phyloP scores from a whole-genome alignment of 164 flowering plant genomes.

The Annona cherimola region DNA sequence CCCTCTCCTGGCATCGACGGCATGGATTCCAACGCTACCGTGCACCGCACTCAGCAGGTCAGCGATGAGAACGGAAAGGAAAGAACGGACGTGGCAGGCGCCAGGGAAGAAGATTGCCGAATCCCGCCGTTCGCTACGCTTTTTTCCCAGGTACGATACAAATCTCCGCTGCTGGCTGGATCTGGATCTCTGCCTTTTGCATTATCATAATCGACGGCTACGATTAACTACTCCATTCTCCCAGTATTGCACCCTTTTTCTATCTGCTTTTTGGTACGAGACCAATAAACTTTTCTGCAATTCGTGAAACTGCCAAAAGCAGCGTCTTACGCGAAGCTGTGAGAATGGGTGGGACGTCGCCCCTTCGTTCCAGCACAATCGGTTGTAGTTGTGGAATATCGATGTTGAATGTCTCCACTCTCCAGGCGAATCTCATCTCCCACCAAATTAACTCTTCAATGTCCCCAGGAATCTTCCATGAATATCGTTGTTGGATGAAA shows the following conservation, averaged over 20 bases:
- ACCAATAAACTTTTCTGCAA: background rate
- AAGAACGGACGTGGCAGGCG: background rate
- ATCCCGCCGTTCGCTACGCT: background rate
- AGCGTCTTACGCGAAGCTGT: too few relatives aligned
- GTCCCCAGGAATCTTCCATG: too few relatives aligned
- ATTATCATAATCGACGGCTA: background rate
- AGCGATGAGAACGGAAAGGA: background rate
- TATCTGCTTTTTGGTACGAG: background rate
- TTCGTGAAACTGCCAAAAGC: background rate
- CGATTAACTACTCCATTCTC: background rate
- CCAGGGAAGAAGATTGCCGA: background rate
- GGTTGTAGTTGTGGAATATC: too few relatives aligned
- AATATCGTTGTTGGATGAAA: too few relatives aligned
- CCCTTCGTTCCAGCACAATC: too few relatives aligned
- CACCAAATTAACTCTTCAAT: too few relatives aligned
- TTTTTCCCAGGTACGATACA: slow-evolving; percentile 4
- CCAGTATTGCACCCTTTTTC: background rate
- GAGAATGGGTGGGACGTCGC: too few relatives aligned
- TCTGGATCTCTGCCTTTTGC: background rate
- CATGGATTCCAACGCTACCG: background rate
- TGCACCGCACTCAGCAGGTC: background rate
- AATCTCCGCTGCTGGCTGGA: background rate
- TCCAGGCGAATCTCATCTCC: too few relatives aligned
- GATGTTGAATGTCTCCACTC: too few relatives aligned
- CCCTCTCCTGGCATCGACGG: background rate